Evolutionary conservation across 2,329 filamentous ascomycete species (phyloP).

Genomic region (Penicillium palitans): DNA sequence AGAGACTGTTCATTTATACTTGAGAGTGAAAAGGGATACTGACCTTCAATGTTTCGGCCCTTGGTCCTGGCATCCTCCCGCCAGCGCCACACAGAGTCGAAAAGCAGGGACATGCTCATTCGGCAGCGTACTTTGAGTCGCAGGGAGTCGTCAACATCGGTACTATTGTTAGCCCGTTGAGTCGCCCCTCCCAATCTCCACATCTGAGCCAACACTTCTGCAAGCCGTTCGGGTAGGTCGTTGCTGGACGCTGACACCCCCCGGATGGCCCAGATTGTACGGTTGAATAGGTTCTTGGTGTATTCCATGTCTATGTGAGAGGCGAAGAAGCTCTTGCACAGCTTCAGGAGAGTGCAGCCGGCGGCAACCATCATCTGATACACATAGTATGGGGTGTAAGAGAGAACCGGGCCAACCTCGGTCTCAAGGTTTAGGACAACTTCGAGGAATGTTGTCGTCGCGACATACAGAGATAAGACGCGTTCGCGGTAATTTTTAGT

Average conservation of each 20-base stretch:
- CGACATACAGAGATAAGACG: constrained; percentile 47
- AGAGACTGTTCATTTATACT: constrained; percentile 12
- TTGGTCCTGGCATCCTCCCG: constrained; percentile 66
- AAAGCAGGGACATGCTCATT: constrained; percentile 67
- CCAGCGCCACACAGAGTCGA: constrained; percentile 69
- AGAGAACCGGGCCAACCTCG: constrained; percentile 49
- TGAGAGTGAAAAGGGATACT: background rate
- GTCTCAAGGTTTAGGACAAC: constrained; percentile 48
- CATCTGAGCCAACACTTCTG: constrained; percentile 65
- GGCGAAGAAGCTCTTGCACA: constrained; percentile 66
- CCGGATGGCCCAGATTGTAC: constrained; percentile 60
- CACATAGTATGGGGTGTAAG: constrained; percentile 61
- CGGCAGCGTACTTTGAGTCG: constrained; percentile 65
- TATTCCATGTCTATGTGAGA: constrained; percentile 57
- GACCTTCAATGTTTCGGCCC: constrained; percentile 71
- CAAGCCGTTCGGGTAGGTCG: constrained; percentile 63
- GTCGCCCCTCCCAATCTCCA: constrained; percentile 55
- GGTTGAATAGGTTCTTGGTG: constrained; percentile 58
- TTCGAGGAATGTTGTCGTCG: constrained; percentile 50
- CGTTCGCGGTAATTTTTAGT: constrained; percentile 49
- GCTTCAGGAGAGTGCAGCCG: constrained; percentile 63
- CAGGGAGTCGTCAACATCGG: constrained; percentile 48
- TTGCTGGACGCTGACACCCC: constrained; percentile 62
- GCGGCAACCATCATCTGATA: constrained; percentile 68
- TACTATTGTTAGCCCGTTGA: constrained; percentile 29